Conservation (phyloP, 306 rosid species). For the Vigna nakashimae region DNA sequence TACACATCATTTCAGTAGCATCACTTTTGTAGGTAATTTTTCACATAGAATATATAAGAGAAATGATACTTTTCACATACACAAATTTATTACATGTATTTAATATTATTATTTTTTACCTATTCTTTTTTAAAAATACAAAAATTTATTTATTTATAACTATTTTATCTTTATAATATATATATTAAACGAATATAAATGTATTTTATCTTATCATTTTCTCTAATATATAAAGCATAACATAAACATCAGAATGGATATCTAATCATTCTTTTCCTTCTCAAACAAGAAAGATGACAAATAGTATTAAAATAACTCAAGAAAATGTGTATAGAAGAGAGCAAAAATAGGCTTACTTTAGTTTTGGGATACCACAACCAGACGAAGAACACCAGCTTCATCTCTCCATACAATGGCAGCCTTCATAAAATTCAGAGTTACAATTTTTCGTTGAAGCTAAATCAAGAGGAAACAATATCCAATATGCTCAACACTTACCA, state of each 20-base stretch:
- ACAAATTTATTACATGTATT: too few species aligned
- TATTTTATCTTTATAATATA: too few species aligned
- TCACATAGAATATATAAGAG: background rate
- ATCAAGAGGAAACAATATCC: background rate
- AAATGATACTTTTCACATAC: too few species aligned
- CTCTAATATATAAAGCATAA: background rate
- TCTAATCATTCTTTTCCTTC: background rate
- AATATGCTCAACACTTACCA: conserved; percentile 54
- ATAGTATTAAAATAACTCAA: background rate
- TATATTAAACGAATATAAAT: too few species aligned
- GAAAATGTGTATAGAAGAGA: background rate
- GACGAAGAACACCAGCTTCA: conserved; percentile 69
- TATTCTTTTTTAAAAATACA: too few species aligned
- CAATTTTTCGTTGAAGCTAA: background rate
- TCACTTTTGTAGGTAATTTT: background rate
- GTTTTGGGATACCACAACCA: conserved; percentile 92
- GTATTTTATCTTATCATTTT: too few species aligned
- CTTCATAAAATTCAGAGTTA: conserved; percentile 51
- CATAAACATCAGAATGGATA: background rate
- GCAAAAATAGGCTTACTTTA: conserved; percentile 52
- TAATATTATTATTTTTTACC: too few species aligned
- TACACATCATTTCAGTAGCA: background rate
- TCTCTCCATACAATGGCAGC: conserved; percentile 92
- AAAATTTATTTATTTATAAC: too few species aligned
- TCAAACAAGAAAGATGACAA: conserved; percentile 6